A percentile compares a stretch with the other conserved stretches of the same genome.
phyloP scores from a whole-genome alignment of 2,329 filamentous ascomycete species.

The Cryphonectria carpinicola region DNA sequence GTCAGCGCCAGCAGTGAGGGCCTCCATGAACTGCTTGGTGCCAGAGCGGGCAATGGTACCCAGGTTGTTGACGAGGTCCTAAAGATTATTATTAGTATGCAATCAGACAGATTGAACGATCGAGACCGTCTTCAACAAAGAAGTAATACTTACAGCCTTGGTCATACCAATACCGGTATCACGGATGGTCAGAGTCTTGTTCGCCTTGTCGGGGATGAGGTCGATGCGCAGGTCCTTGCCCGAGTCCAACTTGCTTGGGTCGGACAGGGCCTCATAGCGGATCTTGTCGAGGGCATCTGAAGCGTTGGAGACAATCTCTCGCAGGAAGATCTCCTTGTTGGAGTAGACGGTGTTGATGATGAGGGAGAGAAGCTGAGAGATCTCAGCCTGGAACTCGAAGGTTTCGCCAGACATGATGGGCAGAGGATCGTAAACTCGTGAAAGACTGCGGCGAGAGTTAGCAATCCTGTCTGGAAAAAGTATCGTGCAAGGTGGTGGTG shows the following conservation, averaged over 20 bases:
- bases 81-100: constrained; percentile 41
- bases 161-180: constrained; percentile 99
- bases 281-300: constrained; percentile 99
- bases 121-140: not conserved
- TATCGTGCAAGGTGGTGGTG: not conserved
- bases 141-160: constrained; percentile 80
- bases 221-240: constrained; percentile 98
- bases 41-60: constrained; percentile 99
- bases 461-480: not conserved
- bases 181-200: constrained; percentile 95
- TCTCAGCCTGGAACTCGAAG: constrained; percentile 99
- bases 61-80: constrained; percentile 99
- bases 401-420: constrained; percentile 83
- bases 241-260: constrained; percentile 94
- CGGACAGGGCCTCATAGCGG: constrained; percentile 96
- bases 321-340: constrained; percentile 99
- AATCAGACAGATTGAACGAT: not conserved
- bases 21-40: constrained; percentile 99
- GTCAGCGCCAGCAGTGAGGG: constrained; percentile 95
- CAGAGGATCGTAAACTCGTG: constrained; percentile 35
- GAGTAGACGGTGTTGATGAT: constrained; percentile 99
- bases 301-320: constrained; percentile 97
- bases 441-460: constrained; percentile 22
- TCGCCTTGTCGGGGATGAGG: constrained; percentile 96
- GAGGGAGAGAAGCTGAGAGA: constrained; percentile 98